Evolutionary conservation across 257 asterid genomes (phyloP), one percentile per base, ranked within the genome.

Genomic region (Nicotiana undulata): DNA sequence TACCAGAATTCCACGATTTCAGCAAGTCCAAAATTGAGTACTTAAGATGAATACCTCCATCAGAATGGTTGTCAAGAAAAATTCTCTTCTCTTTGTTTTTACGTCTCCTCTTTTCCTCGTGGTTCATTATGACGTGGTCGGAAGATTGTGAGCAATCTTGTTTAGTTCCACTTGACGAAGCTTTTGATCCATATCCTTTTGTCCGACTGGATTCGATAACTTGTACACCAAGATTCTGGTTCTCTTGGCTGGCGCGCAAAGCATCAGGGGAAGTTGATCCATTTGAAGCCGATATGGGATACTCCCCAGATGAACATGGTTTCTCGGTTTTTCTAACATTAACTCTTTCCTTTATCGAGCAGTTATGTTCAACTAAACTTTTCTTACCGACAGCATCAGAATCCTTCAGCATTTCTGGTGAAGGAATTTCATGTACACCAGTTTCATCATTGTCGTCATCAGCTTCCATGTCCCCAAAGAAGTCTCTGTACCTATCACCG

Each of bases 381-480:
- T 84, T 76, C 81, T 89, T 90, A 18, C 85, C 89, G 60, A 60
- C 85, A 59, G 84, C 81, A 65, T 82, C 91, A 24, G 88, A 76
- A 81, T 88, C 86, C 84, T 87, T 90, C 82, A 85, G 79, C 88
- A 81, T 88, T 72, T 77, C 85, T 12, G 83, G 81, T 44, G 90
- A 80, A 68, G 88, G 80, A 89, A 86, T 86, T 87, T 91, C 91
- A 84, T 88, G 90, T 7, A 92, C 88, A 76, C 77, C 86, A 53
- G 89, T 86, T 81, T 93, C 96, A 61, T 87, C 86, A 81, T 88
- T 93, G 26, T 88, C 91, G 55, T 88, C 90, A 68, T 90, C 98
- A 79, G 88, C 85, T 84, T 89, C 97, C 13, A 89, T 81, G 64
- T 88, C 96, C 85, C 98, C 99, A 77, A 92, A 93, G 68, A 93